Evolutionary conservation across 1,284 basidiomycete species (phyloP), one percentile per base, ranked within the genome.

Genomic region (Leccinum solheimii): DNA sequence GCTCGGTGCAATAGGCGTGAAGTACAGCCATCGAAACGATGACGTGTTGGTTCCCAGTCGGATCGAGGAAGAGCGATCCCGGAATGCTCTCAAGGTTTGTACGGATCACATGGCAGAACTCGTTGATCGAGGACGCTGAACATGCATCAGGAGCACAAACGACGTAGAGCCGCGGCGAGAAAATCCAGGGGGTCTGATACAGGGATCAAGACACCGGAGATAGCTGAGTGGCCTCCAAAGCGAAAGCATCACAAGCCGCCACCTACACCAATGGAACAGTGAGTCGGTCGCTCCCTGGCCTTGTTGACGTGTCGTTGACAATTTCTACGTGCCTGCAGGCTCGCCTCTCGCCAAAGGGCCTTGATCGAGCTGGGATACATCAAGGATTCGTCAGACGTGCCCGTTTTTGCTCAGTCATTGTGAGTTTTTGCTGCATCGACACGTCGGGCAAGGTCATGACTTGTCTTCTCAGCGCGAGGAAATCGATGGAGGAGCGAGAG

Each of bases 21-120:
- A 78, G 58, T 92, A 92, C 64, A 88, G 81, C 27, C 90, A 92
- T 68, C 80, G 82, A 27, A 92, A 92, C 62, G 86, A 90, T 52
- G 81, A 86, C n/a, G 77, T 92, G 13, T 77, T 92, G 13, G 77
- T 79, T 4, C 82, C 86, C n/a, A 92, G 84, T 68, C 80, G 79
- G 4, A 84, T 92, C 38, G 89, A 91, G 67, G 83, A 85, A 57
- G 82, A 85, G 61, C 80, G 85, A 43, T 80, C 85, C 3, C 81
- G 80, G 61, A 80, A 78, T 27, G 81, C 81, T 3, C 70, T 87
- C n/a, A 76, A 82, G 75, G 86, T 54, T 5, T 34, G 53, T 86
- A 64, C n/a, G 64, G 45, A 51, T 40, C 26, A 45, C n/a, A 10
- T 50, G 7, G 21, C 19, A 23, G 9, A 16, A 43, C 50, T 50